Evolutionary conservation across 2,329 filamentous ascomycete genomes (phyloP).

Genomic region (Penicillium sp.): DNA sequence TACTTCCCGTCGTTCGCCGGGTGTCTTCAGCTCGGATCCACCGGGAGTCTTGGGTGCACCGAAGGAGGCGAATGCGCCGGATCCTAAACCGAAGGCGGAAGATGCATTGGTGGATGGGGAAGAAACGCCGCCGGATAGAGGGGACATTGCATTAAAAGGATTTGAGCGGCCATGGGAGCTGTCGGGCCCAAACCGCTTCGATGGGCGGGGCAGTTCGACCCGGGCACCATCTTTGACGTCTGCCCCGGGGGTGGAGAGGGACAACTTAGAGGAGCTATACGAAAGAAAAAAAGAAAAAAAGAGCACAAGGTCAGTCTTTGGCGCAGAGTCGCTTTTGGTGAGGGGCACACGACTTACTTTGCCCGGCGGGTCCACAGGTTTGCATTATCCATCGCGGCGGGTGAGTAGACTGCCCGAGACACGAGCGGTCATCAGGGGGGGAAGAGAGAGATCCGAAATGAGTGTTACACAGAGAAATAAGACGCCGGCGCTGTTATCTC

Average conservation of each 20-base stretch:
- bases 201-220: slow-evolving; percentile 63
- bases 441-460: slow-evolving; percentile 14
- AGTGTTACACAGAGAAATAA: slow-evolving; percentile 13
- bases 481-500: slow-evolving; percentile 5
- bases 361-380: slow-evolving; percentile 53
- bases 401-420: slow-evolving; percentile 37
- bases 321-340: background rate
- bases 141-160: slow-evolving; percentile 75
- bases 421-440: slow-evolving; percentile 40
- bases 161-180: slow-evolving; percentile 72
- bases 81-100: slow-evolving; percentile 89
- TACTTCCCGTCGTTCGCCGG: slow-evolving; percentile 64
- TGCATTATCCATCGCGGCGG: slow-evolving; percentile 51
- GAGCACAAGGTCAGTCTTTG: background rate
- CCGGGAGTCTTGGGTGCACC: slow-evolving; percentile 86
- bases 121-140: slow-evolving; percentile 67
- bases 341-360: slow-evolving; percentile 40
- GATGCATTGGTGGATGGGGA: slow-evolving; percentile 78
- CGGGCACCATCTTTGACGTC: slow-evolving; percentile 55
- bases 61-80: slow-evolving; percentile 95
- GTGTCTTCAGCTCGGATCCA: slow-evolving; percentile 73
- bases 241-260: slow-evolving; percentile 71
- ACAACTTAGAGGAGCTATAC: slow-evolving; percentile 81
- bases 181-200: slow-evolving; percentile 75
- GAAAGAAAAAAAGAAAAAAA: slow-evolving; percentile 5